phyloP scores from a whole-genome alignment of 441 rosid genomes.

The Bruguiera hainesii region DNA sequence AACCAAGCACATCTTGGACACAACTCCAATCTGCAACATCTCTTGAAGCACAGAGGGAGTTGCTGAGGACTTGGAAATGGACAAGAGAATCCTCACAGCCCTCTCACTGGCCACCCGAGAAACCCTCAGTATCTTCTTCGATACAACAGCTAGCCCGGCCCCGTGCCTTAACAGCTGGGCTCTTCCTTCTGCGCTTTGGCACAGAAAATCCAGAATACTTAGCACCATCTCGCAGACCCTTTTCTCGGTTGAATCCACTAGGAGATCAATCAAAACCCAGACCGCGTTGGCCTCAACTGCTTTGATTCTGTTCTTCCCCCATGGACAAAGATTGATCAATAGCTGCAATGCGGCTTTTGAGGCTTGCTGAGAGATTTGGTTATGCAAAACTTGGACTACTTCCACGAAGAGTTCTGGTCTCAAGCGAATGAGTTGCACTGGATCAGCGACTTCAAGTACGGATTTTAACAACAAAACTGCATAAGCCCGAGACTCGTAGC shows the following conservation, averaged over 20 bases:
- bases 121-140: constrained; percentile 79
- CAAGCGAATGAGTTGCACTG: constrained; percentile 42
- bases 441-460: constrained; percentile 56
- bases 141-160: constrained; percentile 70
- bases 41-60: constrained; percentile 47
- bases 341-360: constrained; percentile 57
- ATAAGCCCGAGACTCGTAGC: constrained; percentile 71
- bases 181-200: constrained; percentile 79
- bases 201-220: constrained; percentile 48
- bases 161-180: constrained; percentile 65
- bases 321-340: constrained; percentile 43
- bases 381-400: constrained; percentile 46
- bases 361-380: constrained; percentile 63
- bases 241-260: constrained; percentile 54
- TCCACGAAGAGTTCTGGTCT: constrained; percentile 43
- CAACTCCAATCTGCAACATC: constrained; percentile 76
- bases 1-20: constrained; percentile 70
- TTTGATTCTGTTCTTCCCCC: constrained; percentile 66
- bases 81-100: constrained; percentile 63
- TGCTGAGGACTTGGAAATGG: constrained; percentile 57
- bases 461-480: constrained; percentile 57
- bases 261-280: constrained; percentile 50
- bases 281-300: constrained; percentile 59
- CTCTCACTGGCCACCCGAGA: constrained; percentile 66
- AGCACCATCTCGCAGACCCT: constrained; percentile 59